A percentile compares a stretch with the other conserved stretches of the same genome.
Evolutionary conservation across 225 moss, liverwort and hornwort species (phyloP).

Genomic region (Neckera pumila): DNA sequence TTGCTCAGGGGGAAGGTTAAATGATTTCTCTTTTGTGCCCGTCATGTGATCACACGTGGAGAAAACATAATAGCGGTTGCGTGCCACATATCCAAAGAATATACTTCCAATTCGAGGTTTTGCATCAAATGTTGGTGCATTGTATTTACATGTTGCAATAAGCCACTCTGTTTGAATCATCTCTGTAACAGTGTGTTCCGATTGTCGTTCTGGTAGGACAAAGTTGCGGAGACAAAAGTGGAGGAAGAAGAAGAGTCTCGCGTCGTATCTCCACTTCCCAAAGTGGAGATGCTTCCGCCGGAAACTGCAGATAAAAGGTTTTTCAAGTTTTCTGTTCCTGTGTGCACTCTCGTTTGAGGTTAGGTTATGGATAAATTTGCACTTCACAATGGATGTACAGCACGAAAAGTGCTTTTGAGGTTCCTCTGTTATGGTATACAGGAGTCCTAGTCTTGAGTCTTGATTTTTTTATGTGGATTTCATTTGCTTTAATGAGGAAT

Average conservation of each 20-base stretch:
- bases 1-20: background rate
- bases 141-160: background rate
- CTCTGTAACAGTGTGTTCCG: background rate
- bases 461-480: background rate
- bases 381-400: background rate
- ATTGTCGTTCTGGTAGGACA: constrained; percentile 20
- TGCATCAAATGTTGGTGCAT: background rate
- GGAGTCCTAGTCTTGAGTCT: background rate
- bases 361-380: background rate
- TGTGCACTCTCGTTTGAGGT: background rate
- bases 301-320: constrained; percentile 73
- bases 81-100: background rate
- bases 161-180: background rate
- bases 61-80: background rate
- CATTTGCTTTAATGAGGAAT: background rate
- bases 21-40: background rate
- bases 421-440: background rate
- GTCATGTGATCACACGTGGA: background rate
- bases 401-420: background rate
- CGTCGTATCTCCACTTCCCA: background rate
- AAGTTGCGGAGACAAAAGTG: background rate
- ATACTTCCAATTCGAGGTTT: background rate
- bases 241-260: constrained; percentile 7
- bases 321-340: background rate
- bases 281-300: constrained; percentile 44